Percentiles rank a stretch among this genome's conserved stretches.
Evolutionary conservation across 805 yeast species (phyloP).

Genomic region (Suhomyces sp.): DNA sequence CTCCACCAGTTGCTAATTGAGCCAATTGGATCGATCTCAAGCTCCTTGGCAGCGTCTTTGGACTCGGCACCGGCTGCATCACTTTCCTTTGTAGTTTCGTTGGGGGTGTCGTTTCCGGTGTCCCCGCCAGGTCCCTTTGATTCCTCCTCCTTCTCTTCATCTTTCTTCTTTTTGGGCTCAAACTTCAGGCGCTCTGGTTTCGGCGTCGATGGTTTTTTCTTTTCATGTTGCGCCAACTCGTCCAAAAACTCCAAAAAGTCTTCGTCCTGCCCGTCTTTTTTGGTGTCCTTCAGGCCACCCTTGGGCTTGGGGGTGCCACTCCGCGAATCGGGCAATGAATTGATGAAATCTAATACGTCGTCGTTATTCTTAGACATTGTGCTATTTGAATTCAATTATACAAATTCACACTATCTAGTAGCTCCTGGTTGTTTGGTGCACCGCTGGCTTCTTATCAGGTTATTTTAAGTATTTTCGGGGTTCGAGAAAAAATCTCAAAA

Average conservation of each 20-base stretch:
- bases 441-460: not conserved
- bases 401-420: not conserved
- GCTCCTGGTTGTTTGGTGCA: not conserved
- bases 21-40: slow-evolving; percentile 55
- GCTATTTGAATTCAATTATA: not conserved
- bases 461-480: not conserved
- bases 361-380: slow-evolving; percentile 43
- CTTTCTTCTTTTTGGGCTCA: slow-evolving; percentile 29
- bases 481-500: not conserved
- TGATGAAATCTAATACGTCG: slow-evolving; percentile 76
- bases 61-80: not conserved
- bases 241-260: slow-evolving; percentile 59
- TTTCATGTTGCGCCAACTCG: slow-evolving; percentile 65
- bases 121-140: not conserved
- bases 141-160: slow-evolving; percentile 3
- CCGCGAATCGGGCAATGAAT: slow-evolving; percentile 67
- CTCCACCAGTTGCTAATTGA: slow-evolving; percentile 76
- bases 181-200: slow-evolving; percentile 22
- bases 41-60: slow-evolving; percentile 14
- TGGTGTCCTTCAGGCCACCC: slow-evolving; percentile 15
- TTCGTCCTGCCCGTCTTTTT: slow-evolving; percentile 41
- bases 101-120: not conserved
- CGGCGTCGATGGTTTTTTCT: slow-evolving; percentile 28
- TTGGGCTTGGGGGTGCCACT: slow-evolving; percentile 29
- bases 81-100: not conserved